phyloP scores from a whole-genome alignment of 2,329 filamentous ascomycete genomes.

The Fusarium sp. region DNA sequence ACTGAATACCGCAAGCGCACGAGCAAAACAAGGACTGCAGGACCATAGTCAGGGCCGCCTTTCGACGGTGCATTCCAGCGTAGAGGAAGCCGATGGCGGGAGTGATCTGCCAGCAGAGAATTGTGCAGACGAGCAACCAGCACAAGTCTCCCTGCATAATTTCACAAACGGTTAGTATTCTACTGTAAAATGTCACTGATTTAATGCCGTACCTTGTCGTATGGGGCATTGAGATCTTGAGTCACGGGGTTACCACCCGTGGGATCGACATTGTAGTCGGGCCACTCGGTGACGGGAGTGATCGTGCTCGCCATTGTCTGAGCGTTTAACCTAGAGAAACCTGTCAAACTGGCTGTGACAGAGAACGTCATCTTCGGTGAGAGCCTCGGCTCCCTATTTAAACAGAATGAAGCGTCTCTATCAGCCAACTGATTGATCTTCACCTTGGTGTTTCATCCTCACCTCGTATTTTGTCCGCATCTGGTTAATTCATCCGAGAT shows the following conservation, averaged over 20 bases:
- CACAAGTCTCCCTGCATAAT: conserved; percentile 54
- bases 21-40: conserved; percentile 62
- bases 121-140: conserved; percentile 55
- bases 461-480: conserved; percentile 17
- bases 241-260: conserved; percentile 59
- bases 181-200: neutral
- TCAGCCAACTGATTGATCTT: neutral
- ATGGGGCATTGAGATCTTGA: conserved; percentile 57
- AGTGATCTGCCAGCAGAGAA: conserved; percentile 55
- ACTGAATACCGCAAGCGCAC: conserved; percentile 59
- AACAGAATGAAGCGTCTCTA: neutral
- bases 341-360: neutral
- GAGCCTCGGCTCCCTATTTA: conserved; percentile 10
- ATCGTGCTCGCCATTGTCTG: conserved; percentile 29
- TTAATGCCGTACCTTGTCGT: conserved; percentile 52
- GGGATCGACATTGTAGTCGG: conserved; percentile 55
- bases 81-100: conserved; percentile 56
- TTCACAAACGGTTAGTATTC: conserved; percentile 1
- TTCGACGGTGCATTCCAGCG: conserved; percentile 54
- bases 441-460: conserved; percentile 22
- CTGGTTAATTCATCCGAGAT: conserved; percentile 28
- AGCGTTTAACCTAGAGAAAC: neutral
- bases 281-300: conserved; percentile 53
- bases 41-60: conserved; percentile 58
- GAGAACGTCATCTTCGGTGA: neutral